phyloP scores from a whole-genome alignment of 441 rosid species.

The Aleurites moluccanus region DNA sequence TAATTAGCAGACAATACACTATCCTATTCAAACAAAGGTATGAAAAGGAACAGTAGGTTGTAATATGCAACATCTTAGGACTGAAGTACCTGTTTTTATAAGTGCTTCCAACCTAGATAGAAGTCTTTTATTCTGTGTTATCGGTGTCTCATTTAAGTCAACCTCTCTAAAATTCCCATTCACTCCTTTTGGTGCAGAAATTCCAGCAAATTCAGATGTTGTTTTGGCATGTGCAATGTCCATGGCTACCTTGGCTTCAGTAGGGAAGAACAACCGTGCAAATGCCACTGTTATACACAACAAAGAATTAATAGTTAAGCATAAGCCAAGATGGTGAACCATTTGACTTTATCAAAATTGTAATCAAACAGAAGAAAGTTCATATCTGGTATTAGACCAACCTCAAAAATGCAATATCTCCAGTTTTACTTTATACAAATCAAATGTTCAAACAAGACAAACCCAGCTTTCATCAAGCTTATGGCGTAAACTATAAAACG shows the following conservation, averaged over 20 bases:
- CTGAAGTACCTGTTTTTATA: conserved; percentile 70
- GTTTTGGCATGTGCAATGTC: conserved; percentile 75
- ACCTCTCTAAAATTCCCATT: conserved; percentile 72
- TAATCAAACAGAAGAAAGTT: not conserved
- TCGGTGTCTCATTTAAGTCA: conserved; percentile 86
- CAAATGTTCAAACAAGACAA: not conserved
- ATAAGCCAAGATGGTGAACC: not conserved
- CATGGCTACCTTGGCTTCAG: conserved; percentile 94
- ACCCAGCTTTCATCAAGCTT: not conserved
- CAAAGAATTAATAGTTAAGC: conserved; percentile 4
- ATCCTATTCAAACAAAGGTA: not conserved
- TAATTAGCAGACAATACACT: not conserved
- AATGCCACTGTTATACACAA: conserved; percentile 64
- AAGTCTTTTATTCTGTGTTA: conserved; percentile 64
- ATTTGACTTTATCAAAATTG: conserved; percentile 9
- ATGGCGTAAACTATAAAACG: not conserved
- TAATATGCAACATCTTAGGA: conserved; percentile 9
- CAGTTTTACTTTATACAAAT: not conserved
- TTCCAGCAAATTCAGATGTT: conserved; percentile 62
- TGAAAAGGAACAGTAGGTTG: not conserved
- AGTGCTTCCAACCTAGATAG: conserved; percentile 74
- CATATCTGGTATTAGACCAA: not conserved
- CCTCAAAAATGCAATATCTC: not conserved
- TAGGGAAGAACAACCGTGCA: conserved; percentile 79
- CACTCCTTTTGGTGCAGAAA: conserved; percentile 54